Conservation (phyloP, 2,329 filamentous ascomycete species). For the Penicillium sp. region DNA sequence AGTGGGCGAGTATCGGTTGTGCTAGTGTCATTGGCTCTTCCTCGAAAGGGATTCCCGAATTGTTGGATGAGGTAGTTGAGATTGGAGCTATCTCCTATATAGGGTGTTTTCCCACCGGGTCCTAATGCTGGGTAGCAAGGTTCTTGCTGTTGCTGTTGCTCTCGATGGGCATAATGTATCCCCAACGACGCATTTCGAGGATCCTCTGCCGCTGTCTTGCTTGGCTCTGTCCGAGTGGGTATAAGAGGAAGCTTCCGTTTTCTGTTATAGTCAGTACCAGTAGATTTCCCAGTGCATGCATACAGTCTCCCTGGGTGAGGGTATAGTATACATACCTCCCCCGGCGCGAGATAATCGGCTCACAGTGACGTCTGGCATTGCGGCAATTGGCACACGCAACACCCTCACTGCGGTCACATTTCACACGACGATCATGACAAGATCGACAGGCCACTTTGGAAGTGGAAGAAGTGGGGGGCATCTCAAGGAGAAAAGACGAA, state of each 20-base stretch:
- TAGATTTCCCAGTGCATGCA: no score
- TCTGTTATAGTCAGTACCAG: not conserved
- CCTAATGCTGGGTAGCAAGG: not conserved
- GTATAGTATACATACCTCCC: conserved; percentile 1
- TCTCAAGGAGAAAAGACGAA: no score
- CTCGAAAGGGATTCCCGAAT: conserved; percentile 28
- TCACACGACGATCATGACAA: conserved; percentile 4
- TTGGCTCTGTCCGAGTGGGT: not conserved
- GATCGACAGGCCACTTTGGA: conserved; percentile 2
- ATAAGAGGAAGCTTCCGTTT: not conserved
- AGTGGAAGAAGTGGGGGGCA: no score
- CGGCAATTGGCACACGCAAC: conserved; percentile 1
- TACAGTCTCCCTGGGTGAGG: no score
- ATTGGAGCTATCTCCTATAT: conserved; percentile 30
- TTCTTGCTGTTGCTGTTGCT: not conserved
- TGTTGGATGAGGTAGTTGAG: conserved; percentile 30
- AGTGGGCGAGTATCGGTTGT: conserved; percentile 13
- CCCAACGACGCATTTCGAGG: not conserved
- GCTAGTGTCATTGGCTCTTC: no score
- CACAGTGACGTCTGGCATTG: conserved; percentile 1
- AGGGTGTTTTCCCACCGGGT: conserved; percentile 2
- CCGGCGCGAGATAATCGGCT: not conserved
- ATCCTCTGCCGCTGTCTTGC: not conserved
- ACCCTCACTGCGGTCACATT: conserved; percentile 3
- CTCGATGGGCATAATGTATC: not conserved